Evolutionary conservation across 139 green algal species (phyloP), one percentile per base, ranked within the genome.

Genomic region (Chlamydomonas sphaeroides): DNA sequence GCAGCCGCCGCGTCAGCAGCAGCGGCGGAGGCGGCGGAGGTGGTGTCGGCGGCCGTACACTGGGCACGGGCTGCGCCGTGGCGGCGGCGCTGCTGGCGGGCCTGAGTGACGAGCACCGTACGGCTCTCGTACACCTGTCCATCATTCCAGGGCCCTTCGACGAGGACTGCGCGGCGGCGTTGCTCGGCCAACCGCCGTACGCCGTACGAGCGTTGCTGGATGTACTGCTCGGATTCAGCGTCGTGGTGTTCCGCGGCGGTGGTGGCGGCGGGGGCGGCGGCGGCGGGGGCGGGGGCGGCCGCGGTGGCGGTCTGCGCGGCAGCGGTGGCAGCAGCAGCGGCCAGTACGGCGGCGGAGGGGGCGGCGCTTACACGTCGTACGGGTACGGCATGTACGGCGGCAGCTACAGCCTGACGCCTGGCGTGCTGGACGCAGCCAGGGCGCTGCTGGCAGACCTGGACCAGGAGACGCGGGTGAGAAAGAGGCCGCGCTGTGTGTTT

Each of bases 171-270:
- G 82, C 82, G 33, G 75, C 73, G 28, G 73, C 82, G 51, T 33
- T 87, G 82, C 72, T 86, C 38, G 81, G 68, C 56, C 33, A 73
- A 20, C 78, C 70, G 70, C 61, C 45, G 33, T 86, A 81, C 62
- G 70, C 80, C 32, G 80, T 69, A 59, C 69, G 80, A 2, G 42
- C 80, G 33, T 0, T 65, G 61, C 51, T 86, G 62, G 80, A 86
- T 33, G 45, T 81, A 28, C 62, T 86, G 49, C 53, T 81, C 49
- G 80, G 80, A 28, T 80, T 68, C 80, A 78, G 53, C 59, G 39
- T 85, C 33, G 38, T 85, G 25, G 65, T 63, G 45, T 68, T 25
- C 35, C 62, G 76, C 26, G 45, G 62, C 35, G 36, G 51, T 35
- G 61, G 35, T 3, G 65, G 65, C 35, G 15, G 35, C 17, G n/a